Percentiles rank a stretch among this genome's conserved stretches.
Conservation (phyloP, 805 yeast species). For the Candida krabiensis region DNA sequence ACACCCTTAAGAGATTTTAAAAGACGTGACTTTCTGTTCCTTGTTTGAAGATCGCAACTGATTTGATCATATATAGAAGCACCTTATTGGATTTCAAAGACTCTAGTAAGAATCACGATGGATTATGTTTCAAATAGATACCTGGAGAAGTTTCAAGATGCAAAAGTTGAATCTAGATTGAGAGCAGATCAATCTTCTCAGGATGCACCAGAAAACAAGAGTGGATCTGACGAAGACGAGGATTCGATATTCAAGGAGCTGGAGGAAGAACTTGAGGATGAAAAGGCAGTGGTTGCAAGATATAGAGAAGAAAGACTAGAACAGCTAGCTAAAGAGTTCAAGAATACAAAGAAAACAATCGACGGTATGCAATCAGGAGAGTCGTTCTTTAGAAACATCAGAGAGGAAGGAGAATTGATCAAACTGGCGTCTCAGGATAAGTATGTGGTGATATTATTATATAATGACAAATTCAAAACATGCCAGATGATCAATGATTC, state of each 20-base stretch:
- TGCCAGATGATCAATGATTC: slow-evolving; percentile 60
- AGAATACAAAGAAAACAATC: slow-evolving; percentile 32
- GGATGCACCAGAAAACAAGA: slow-evolving; percentile 23
- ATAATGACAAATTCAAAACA: slow-evolving; percentile 56
- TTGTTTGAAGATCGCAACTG: too few species aligned
- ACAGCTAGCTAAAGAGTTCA: slow-evolving; percentile 49
- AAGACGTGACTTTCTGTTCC: too few species aligned
- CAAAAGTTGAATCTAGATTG: slow-evolving; percentile 6
- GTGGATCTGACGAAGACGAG: slow-evolving; percentile 17
- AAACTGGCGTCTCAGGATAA: slow-evolving; percentile 44
- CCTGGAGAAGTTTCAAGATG: slow-evolving; percentile 47
- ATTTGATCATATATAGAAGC: too few species aligned
- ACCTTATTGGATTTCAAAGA: too few species aligned
- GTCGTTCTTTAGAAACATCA: slow-evolving; percentile 41
- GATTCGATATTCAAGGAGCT: slow-evolving; percentile 48
- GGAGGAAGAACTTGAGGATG: slow-evolving; percentile 53
- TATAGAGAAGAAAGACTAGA: slow-evolving; percentile 67
- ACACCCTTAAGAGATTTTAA: too few species aligned
- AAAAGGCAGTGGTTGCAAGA: slow-evolving; percentile 35
- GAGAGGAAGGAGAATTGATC: slow-evolving; percentile 58
- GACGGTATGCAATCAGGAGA: slow-evolving; percentile 33
- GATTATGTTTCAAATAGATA: slow-evolving; percentile 21
- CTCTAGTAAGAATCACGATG: too few species aligned
- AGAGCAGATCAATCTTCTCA: slow-evolving; percentile 23
- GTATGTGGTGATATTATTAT: slow-evolving; percentile 59